Evolutionary conservation across 768 basidiomycete species (phyloP).

Genomic region (Mycena belliarum): DNA sequence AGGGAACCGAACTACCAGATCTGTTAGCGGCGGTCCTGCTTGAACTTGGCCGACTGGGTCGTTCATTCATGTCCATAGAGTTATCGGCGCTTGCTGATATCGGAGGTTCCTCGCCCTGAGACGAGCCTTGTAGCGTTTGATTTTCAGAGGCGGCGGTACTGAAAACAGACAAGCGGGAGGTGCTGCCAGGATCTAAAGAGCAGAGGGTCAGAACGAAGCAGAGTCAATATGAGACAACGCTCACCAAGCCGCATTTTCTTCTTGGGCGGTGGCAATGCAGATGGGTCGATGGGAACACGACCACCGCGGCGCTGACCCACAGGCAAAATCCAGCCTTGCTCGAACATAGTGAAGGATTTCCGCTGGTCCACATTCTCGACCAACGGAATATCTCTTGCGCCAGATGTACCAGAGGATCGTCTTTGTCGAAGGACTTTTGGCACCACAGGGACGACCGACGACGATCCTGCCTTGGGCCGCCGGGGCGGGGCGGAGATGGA

Average conservation of each 20-base stretch:
- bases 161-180: constrained; percentile 47
- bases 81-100: constrained; percentile 24
- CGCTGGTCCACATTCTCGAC: constrained; percentile 73
- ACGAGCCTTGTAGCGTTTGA: constrained; percentile 32
- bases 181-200: constrained; percentile 33
- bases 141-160: constrained; percentile 51
- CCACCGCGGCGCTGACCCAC: constrained; percentile 69
- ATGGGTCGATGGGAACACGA: constrained; percentile 46
- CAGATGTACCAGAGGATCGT: constrained; percentile 16
- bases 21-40: constrained; percentile 1
- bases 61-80: constrained; percentile 22
- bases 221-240: constrained; percentile 3
- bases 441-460: neutral
- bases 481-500: constrained; percentile 11
- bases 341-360: constrained; percentile 79
- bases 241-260: constrained; percentile 53
- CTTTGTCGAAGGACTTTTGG: neutral
- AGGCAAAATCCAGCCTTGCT: constrained; percentile 87
- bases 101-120: constrained; percentile 24
- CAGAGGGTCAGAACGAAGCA: neutral
- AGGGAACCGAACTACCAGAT: constrained; percentile 2
- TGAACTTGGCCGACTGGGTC: constrained; percentile 8
- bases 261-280: constrained; percentile 50
- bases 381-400: constrained; percentile 48
- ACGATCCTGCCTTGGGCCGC: neutral